A percentile compares a stretch with the other conserved stretches of the same genome.
Conservation (phyloP, 2,329 filamentous ascomycete genomes). For the Monilinia aucupariae region DNA sequence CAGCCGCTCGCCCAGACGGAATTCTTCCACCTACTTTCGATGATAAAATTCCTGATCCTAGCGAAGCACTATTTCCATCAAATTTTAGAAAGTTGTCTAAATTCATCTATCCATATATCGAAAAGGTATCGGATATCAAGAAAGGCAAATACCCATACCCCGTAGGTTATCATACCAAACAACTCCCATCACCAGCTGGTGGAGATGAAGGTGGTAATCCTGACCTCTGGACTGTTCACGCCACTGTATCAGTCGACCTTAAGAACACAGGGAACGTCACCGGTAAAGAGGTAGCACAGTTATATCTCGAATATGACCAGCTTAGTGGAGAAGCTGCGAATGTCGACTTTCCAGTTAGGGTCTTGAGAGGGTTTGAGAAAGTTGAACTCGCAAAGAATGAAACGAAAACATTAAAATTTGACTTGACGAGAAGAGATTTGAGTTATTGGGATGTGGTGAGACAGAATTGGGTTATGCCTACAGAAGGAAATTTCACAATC, state of each 20-base stretch:
- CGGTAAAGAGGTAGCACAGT: conserved; percentile 51
- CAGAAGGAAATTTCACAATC: conserved; percentile 41
- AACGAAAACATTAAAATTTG: conserved; percentile 45
- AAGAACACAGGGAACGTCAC: conserved; percentile 51
- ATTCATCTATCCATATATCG: conserved; percentile 61
- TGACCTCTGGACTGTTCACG: conserved; percentile 50
- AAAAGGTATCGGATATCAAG: conserved; percentile 36
- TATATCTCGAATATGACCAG: conserved; percentile 45
- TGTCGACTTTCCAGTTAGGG: conserved; percentile 58
- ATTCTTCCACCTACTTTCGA: conserved; percentile 45
- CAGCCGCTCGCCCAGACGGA: conserved; percentile 36
- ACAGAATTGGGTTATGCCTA: conserved; percentile 62
- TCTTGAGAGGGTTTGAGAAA: conserved; percentile 70
- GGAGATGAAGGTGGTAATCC: conserved; percentile 57
- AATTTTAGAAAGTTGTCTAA: conserved; percentile 53
- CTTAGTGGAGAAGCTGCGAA: conserved; percentile 24
- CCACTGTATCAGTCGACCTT: conserved; percentile 49
- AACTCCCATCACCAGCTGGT: conserved; percentile 51
- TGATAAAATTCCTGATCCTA: conserved; percentile 44
- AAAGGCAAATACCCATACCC: conserved; percentile 39
- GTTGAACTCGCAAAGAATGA: conserved; percentile 45
- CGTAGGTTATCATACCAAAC: conserved; percentile 43
- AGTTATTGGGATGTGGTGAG: conserved; percentile 56
- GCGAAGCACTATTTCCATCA: conserved; percentile 50
- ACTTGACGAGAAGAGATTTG: conserved; percentile 54